phyloP scores from a whole-genome alignment of 495 filamentous ascomycete genomes.

The Penicillium bialowiezense region DNA sequence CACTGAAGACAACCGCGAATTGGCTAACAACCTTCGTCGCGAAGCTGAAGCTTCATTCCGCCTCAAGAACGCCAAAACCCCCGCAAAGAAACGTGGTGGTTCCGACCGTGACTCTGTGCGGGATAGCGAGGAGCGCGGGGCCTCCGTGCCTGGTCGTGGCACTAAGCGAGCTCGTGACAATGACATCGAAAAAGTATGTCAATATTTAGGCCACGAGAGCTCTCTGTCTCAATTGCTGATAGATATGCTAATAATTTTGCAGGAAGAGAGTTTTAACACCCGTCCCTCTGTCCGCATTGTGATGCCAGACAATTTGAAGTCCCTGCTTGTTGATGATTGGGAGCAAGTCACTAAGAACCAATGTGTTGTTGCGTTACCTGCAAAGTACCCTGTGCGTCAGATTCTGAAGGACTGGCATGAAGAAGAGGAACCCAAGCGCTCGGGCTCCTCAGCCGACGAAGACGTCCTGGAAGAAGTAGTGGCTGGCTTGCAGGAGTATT shows the following conservation, averaged over 20 bases:
- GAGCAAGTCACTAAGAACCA: constrained; percentile 95
- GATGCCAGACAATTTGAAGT: constrained; percentile 81
- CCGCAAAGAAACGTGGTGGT: constrained; percentile 59
- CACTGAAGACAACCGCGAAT: constrained; percentile 87
- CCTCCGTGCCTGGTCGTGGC: constrained; percentile 60
- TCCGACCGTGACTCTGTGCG: constrained; percentile 78
- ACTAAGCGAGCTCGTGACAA: constrained; percentile 74
- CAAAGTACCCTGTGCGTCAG: constrained; percentile 65
- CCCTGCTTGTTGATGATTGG: constrained; percentile 94
- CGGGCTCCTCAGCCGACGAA: constrained; percentile 55
- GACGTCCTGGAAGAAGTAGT: constrained; percentile 89
- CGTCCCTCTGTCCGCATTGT: constrained; percentile 78
- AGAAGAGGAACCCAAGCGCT: constrained; percentile 64
- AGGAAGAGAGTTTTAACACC: constrained; percentile 83
- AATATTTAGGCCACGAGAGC: background rate
- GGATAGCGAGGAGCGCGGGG: constrained; percentile 82
- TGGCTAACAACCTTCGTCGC: constrained; percentile 55
- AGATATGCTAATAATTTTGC: constrained; percentile 24
- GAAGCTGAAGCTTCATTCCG: constrained; percentile 41
- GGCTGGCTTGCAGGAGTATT: constrained; percentile 82
- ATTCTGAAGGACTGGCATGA: constrained; percentile 78
- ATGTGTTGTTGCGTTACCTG: constrained; percentile 78
- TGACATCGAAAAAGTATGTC: constrained; percentile 79
- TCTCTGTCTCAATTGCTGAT: background rate
- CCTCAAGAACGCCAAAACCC: constrained; percentile 39